Percentiles rank a stretch among this genome's conserved stretches.
These are phyloP conservation scores for Bolboschoenus planiculmis DNA, from an alignment of 176 grass and related monocot species.

Conservation along the genomic window DNA sequence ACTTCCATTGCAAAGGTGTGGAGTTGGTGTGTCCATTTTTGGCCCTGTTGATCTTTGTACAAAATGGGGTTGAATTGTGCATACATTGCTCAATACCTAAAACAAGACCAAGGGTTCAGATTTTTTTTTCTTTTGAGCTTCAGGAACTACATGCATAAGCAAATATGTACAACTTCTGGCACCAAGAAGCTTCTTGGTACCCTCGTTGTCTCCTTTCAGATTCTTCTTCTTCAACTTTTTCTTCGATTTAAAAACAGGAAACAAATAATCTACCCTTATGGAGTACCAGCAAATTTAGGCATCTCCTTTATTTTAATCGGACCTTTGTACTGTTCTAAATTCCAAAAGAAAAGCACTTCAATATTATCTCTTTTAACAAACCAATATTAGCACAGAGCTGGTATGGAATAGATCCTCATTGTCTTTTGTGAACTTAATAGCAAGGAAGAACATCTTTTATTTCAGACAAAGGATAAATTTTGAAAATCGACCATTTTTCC, in stretches of 20 bases:
- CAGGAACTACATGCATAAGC: not conserved
- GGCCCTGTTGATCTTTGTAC: not conserved
- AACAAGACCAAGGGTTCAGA: not conserved
- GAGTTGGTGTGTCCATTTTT: not conserved
- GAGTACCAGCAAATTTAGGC: not conserved
- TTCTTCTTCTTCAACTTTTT: not conserved
- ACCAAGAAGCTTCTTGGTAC: not conserved
- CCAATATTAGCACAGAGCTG: not conserved
- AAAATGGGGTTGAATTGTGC: not conserved
- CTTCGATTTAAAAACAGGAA: not conserved
- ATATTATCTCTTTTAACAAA: not conserved
- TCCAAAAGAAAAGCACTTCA: not conserved
- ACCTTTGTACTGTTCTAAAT: not conserved
- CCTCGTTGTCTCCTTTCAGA: not conserved
- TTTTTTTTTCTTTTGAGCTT: not conserved
- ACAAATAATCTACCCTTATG: too few relatives aligned
- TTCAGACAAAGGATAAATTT: not conserved
- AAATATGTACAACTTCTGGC: not conserved
- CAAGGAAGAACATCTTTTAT: not conserved
- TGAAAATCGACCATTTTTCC: not conserved
- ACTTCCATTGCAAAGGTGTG: not conserved
- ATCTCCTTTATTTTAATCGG: not conserved
- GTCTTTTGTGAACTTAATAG: not conserved
- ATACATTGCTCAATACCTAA: not conserved
- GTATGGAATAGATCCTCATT: not conserved